phyloP scores from a whole-genome alignment of 441 rosid genomes.

The Populus hybrid region DNA sequence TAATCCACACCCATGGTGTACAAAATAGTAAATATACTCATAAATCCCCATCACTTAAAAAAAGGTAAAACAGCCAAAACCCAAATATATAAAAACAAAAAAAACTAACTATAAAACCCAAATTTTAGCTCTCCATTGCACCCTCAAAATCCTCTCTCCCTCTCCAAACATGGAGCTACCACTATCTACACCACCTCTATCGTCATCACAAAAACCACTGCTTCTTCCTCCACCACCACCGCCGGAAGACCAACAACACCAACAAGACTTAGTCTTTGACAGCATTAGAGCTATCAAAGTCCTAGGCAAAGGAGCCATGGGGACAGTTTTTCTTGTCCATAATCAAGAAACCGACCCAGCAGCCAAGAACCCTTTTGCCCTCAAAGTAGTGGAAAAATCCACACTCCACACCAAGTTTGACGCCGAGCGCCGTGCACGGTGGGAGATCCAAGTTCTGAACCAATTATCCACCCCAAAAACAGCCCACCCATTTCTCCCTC shows the following conservation, averaged over 20 bases:
- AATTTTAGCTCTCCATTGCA: constrained; percentile 16
- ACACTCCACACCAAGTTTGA: constrained; percentile 42
- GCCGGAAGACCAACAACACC: not conserved
- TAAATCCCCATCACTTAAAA: not conserved
- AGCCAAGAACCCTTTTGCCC: constrained; percentile 57
- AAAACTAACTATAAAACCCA: constrained; percentile 34
- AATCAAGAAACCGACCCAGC: constrained; percentile 42
- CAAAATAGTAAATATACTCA: not conserved
- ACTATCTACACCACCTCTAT: constrained; percentile 9
- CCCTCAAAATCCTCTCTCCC: constrained; percentile 8
- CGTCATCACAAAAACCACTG: too few relatives aligned
- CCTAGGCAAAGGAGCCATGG: constrained; percentile 89
- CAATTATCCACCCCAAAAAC: constrained; percentile 30
- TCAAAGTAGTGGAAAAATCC: constrained; percentile 72
- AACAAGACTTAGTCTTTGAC: constrained; percentile 27
- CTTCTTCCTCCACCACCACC: not conserved
- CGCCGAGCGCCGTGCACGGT: constrained; percentile 74
- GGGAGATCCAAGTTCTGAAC: constrained; percentile 66
- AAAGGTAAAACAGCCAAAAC: not conserved
- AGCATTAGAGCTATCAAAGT: constrained; percentile 50
- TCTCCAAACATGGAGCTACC: constrained; percentile 36
- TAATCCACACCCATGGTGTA: not conserved
- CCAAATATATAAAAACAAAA: not conserved
- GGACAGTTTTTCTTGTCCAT: constrained; percentile 86
- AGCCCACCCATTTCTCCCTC: constrained; percentile 71